Conservation (phyloP, 768 basidiomycete species). For the Cystobasidium ongulense region DNA sequence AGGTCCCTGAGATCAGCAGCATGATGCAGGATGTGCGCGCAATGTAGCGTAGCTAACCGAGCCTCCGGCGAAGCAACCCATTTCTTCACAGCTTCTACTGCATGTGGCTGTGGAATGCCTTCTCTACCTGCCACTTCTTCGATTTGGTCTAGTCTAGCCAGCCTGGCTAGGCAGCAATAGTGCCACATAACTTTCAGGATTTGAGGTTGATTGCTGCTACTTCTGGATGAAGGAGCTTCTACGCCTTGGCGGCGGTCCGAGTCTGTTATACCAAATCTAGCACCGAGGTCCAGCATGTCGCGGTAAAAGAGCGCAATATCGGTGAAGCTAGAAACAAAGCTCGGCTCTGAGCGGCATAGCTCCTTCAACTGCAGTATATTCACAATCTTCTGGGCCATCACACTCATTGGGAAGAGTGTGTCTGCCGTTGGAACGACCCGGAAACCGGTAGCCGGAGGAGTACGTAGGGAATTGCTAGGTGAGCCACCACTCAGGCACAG, state of each 20-base stretch:
- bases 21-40: neutral
- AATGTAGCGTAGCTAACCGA: neutral
- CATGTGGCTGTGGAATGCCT: neutral
- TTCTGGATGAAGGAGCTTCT: neutral
- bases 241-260: neutral
- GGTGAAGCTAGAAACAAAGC: neutral
- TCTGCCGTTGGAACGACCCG: neutral
- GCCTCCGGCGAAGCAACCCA: neutral
- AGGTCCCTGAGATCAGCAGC: neutral
- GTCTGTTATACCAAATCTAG: neutral
- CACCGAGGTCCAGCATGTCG: neutral
- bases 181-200: neutral
- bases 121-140: neutral
- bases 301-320: neutral
- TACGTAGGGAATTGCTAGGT: neutral
- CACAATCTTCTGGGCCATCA: conserved; percentile 19
- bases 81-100: neutral
- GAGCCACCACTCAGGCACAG: neutral
- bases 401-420: neutral
- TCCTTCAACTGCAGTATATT: conserved; percentile 4
- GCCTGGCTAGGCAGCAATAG: conserved; percentile 2
- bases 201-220: neutral
- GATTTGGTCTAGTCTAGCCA: neutral
- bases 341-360: neutral
- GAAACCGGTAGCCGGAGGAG: neutral